Percentiles rank a stretch among this genome's conserved stretches.
Evolutionary conservation across 2,329 filamentous ascomycete species (phyloP).

Genomic region (Daldinia sp.): DNA sequence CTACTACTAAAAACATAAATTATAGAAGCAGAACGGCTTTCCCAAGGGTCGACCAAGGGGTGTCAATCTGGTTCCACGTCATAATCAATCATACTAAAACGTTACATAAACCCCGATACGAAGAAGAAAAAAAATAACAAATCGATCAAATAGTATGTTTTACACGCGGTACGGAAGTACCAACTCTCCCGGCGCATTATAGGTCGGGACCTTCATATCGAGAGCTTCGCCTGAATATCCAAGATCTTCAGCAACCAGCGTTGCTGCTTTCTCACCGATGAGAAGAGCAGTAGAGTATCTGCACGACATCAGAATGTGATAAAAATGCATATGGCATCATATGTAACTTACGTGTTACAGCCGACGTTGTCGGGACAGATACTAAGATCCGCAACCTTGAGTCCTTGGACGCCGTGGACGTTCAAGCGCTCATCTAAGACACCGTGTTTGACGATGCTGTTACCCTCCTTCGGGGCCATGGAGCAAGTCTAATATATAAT

Average conservation of each 20-base stretch:
- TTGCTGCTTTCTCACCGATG: slow-evolving; percentile 80
- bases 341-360: slow-evolving; percentile 69
- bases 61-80: slow-evolving; percentile 32
- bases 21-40: neutral
- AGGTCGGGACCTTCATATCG: slow-evolving; percentile 80
- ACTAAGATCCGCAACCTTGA: slow-evolving; percentile 81
- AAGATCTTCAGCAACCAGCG: slow-evolving; percentile 78
- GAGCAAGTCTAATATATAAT: slow-evolving; percentile 73
- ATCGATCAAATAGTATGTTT: slow-evolving; percentile 17
- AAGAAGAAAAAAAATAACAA: slow-evolving; percentile 6
- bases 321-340: slow-evolving; percentile 20
- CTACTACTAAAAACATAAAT: slow-evolving; percentile 6
- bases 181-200: slow-evolving; percentile 67
- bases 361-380: slow-evolving; percentile 85
- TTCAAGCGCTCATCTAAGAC: slow-evolving; percentile 82
- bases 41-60: neutral
- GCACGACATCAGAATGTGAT: slow-evolving; percentile 12
- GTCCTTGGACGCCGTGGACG: slow-evolving; percentile 79
- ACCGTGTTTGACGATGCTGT: slow-evolving; percentile 83
- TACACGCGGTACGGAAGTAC: slow-evolving; percentile 57
- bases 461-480: slow-evolving; percentile 81
- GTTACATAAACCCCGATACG: neutral
- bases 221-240: slow-evolving; percentile 79
- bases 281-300: slow-evolving; percentile 77
- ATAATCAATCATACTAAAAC: slow-evolving; percentile 11